phyloP scores from a whole-genome alignment of 2,329 filamentous ascomycete species.

The Dactylellina cionopaga region DNA sequence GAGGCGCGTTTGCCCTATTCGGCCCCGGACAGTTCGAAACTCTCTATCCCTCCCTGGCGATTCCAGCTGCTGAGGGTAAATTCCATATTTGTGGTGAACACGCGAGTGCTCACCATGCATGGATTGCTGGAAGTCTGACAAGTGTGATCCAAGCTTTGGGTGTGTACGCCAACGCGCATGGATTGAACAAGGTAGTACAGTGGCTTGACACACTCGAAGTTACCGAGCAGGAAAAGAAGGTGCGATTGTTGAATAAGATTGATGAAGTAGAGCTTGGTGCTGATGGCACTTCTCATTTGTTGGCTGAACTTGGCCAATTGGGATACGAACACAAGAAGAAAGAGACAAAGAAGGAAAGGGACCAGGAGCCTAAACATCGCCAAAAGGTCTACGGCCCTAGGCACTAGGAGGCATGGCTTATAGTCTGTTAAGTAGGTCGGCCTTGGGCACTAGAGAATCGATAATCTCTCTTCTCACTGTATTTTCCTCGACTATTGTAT shows the following conservation, averaged over 20 bases:
- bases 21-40: conserved; percentile 61
- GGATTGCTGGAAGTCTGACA: conserved; percentile 60
- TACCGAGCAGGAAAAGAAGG: not conserved
- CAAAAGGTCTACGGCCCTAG: no score
- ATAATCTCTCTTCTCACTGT: no score
- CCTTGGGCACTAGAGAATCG: no score
- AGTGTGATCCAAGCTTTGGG: conserved; percentile 54
- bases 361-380: no score
- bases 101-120: conserved; percentile 60
- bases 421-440: no score
- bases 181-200: not conserved
- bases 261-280: conserved; percentile 4
- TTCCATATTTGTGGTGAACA: conserved; percentile 61
- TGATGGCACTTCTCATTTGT: conserved; percentile 4
- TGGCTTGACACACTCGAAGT: not conserved
- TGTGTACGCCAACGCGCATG: not conserved
- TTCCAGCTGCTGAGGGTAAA: conserved; percentile 56
- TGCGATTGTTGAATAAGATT: not conserved
- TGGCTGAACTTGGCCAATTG: conserved; percentile 8
- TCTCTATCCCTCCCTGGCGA: conserved; percentile 59
- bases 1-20: conserved; percentile 62
- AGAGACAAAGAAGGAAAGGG: no score
- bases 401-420: no score
- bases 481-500: no score
- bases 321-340: no score